Conservation (phyloP, 2,329 filamentous ascomycete genomes). For the Pseudogymnoascus sp. region DNA sequence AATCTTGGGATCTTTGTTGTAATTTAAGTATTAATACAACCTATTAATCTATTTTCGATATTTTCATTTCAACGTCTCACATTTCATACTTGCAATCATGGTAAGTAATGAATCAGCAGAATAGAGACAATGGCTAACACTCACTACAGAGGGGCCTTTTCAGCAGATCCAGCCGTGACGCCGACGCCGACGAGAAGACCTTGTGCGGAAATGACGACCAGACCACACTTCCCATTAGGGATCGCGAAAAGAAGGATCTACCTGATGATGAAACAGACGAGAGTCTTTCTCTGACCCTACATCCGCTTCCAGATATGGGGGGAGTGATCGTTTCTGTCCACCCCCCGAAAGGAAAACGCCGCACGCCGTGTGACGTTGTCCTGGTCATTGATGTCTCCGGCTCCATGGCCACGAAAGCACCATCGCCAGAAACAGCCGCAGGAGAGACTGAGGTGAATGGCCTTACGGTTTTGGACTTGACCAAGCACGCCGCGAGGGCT, state of each 20-base stretch:
- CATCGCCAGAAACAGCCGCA: conserved; percentile 29
- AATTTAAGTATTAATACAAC: background rate
- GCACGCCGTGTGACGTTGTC: conserved; percentile 49
- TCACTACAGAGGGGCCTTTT: background rate
- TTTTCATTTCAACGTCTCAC: background rate
- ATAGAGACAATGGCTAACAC: background rate
- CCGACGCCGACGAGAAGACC: conserved; percentile 7
- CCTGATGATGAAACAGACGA: background rate
- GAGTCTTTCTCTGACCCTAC: conserved; percentile 26
- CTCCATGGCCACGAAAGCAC: conserved; percentile 44
- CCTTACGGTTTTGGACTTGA: conserved; percentile 48
- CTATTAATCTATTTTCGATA: background rate
- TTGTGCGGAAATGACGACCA: background rate
- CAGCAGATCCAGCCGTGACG: background rate
- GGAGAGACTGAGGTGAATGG: conserved; percentile 38
- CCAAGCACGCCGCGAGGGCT: conserved; percentile 50
- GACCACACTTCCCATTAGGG: background rate
- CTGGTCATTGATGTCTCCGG: conserved; percentile 53
- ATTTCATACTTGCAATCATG: background rate
- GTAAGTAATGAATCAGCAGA: background rate
- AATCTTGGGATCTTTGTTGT: background rate
- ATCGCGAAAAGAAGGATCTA: background rate
- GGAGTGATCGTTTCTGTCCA: conserved; percentile 40
- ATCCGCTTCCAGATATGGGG: conserved; percentile 32
- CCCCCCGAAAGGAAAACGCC: conserved; percentile 31